Conservation (phyloP, 2,329 filamentous ascomycete species). For the Dothideomycetes sp. region DNA sequence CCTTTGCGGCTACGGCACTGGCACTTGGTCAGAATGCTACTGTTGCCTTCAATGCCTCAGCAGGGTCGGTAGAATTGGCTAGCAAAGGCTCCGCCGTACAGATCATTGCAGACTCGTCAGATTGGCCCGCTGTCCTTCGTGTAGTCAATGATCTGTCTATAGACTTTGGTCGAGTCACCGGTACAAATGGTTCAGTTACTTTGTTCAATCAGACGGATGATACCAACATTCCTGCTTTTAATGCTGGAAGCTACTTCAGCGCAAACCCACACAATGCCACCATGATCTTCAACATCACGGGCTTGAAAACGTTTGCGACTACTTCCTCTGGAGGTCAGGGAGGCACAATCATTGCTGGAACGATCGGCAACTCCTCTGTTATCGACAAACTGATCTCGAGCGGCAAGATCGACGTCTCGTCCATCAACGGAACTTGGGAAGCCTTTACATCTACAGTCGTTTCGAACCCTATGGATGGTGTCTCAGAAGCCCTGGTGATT, state of each 20-base stretch:
- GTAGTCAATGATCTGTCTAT: constrained; percentile 57
- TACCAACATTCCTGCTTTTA: constrained; percentile 25
- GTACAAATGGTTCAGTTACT: constrained; percentile 48
- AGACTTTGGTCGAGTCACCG: constrained; percentile 64
- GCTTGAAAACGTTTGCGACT: constrained; percentile 29
- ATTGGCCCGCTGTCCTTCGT: constrained; percentile 60
- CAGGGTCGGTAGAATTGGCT: constrained; percentile 16
- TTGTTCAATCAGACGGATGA: constrained; percentile 30
- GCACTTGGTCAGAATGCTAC: constrained; percentile 45
- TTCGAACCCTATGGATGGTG: constrained; percentile 47
- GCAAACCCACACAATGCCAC: constrained; percentile 35
- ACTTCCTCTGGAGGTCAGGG: constrained; percentile 16
- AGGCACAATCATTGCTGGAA: constrained; percentile 57
- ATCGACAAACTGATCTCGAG: constrained; percentile 50
- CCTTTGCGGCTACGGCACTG: constrained; percentile 14
- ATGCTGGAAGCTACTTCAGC: constrained; percentile 21
- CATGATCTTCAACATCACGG: constrained; percentile 35
- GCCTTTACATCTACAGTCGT: constrained; percentile 55
- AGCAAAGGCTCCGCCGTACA: constrained; percentile 31
- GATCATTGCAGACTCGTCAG: constrained; percentile 48
- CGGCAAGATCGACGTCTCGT: constrained; percentile 49
- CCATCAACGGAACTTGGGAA: constrained; percentile 58
- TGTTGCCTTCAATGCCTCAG: constrained; percentile 37
- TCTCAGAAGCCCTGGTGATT: constrained; percentile 54
- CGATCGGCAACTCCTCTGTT: constrained; percentile 53